Percentiles rank a stretch among this genome's conserved stretches.
These are phyloP conservation scores for Rhizophagus sp. DNA, from an alignment of 192 early-diverging fungal species.

Conservation along the genomic window DNA sequence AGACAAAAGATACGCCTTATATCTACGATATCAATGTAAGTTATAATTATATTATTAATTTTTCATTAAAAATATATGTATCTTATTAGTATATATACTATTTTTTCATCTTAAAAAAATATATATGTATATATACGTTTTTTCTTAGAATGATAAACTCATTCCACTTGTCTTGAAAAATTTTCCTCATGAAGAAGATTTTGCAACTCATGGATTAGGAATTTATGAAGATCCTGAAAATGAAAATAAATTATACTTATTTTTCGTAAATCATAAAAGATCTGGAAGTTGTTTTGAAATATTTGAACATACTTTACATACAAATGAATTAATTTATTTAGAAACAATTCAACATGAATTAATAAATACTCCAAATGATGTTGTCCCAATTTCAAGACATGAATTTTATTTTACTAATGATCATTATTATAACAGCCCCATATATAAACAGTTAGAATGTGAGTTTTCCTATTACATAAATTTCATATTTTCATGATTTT, in stretches of 20 bases:
- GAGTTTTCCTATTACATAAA: background rate
- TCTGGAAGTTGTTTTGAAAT: slow-evolving; percentile 55
- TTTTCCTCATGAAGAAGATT: slow-evolving; percentile 31
- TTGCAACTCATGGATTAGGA: slow-evolving; percentile 56
- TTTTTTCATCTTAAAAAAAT: too few species aligned
- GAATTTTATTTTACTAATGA: slow-evolving; percentile 66
- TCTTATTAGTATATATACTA: too few species aligned
- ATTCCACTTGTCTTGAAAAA: slow-evolving; percentile 41
- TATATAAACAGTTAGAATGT: slow-evolving; percentile 45
- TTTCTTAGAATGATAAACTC: slow-evolving; percentile 45
- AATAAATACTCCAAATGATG: slow-evolving; percentile 57
- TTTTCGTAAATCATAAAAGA: slow-evolving; percentile 61
- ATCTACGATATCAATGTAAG: slow-evolving; percentile 56
- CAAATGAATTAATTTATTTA: slow-evolving; percentile 41
- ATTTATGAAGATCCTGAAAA: slow-evolving; percentile 46
- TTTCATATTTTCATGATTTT: background rate
- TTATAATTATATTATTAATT: slow-evolving; percentile 28
- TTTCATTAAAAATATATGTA: background rate
- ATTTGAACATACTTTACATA: slow-evolving; percentile 51
- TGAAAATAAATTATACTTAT: slow-evolving; percentile 49
- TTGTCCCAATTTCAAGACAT: slow-evolving; percentile 50
- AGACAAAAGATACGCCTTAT: slow-evolving; percentile 43
- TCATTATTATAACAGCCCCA: slow-evolving; percentile 30
- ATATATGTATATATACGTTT: too few species aligned
- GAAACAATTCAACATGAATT: slow-evolving; percentile 56